Evolutionary conservation across 495 filamentous ascomycete species (phyloP).

Genomic region (Neurospora africana): DNA sequence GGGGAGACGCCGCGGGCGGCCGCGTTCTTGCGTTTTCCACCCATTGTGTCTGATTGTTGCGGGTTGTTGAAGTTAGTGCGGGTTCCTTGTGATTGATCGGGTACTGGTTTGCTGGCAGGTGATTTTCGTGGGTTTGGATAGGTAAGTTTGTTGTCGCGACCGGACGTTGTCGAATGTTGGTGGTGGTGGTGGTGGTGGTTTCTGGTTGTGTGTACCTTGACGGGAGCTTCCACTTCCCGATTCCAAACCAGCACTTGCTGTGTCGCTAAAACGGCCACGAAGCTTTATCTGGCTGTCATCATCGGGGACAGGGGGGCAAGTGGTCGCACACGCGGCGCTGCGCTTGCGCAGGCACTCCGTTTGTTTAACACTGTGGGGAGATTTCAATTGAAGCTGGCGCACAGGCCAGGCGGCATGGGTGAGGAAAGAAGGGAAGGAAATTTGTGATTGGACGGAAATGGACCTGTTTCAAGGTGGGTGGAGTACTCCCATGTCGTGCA

Average conservation of each 20-base stretch:
- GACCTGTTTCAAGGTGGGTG: neutral
- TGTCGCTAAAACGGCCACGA: conserved; percentile 22
- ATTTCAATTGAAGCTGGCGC: neutral
- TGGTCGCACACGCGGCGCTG: neutral
- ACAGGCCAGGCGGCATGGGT: neutral
- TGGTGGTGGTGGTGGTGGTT: neutral
- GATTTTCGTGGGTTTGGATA: neutral
- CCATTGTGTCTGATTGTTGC: conserved; percentile 17
- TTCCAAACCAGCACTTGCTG: neutral
- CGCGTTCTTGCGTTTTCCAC: conserved; percentile 22
- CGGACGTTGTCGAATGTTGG: neutral
- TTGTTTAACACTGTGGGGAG: neutral
- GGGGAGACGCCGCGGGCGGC: conserved; percentile 12
- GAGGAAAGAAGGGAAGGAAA: neutral
- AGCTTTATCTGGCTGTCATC: conserved; percentile 18
- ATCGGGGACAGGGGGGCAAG: neutral
- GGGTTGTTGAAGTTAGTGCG: neutral
- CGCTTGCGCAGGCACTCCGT: neutral
- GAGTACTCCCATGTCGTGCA: neutral
- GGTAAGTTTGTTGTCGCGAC: neutral
- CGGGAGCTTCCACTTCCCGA: conserved; percentile 1
- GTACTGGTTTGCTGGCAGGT: neutral
- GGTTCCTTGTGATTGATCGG: neutral
- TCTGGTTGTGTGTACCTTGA: neutral
- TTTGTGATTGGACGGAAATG: neutral